Base-by-base conservation (phyloP, 495 filamentous ascomycete species). In the Hapsidospora chrysogenum region DNA sequence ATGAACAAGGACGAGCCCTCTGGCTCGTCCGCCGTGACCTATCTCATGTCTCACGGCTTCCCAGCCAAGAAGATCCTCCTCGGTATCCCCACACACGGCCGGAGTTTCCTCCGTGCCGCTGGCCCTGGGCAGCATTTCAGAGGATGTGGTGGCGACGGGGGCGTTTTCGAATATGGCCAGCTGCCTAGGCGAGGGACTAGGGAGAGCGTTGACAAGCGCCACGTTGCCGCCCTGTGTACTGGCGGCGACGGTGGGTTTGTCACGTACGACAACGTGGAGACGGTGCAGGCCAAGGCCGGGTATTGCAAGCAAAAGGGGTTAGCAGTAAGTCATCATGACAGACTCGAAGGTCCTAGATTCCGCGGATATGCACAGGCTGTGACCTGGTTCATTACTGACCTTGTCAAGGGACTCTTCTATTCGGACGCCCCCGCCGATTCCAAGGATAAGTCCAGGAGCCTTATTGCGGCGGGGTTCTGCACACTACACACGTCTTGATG, bases 391-490 rank as follows among this genome's bases (percentile, higher is more conserved):
- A n/a, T n/a, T n/a, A n/a, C n/a, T 23, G 6, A 35, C 9, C 25
- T 27, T 27, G 31, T n/a, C n/a, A 29, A 70, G 66, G 85, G 85
- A 0, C 55, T 94, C 23, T 93, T 92, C 51, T 94, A 86, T 54
- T 94, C 84, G 85, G 80, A 80, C 36, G 84, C 82, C n/a, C 78
- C 78, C 14, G 79, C 72, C 2, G 85, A 94, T 56, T 66, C 68
- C 3, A 67, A 66, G 41, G 72, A 56, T 33, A 58, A 66, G 29
- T 59, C 69, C 25, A 59, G 77, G 41, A 89, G 83, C 53, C 51
- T 93, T 46, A 69, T 92, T 31, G 70, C 78, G 29, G 70, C 78
- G 2, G 79, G 79, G 17, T 85, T 80, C 49, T 74, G 72, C 41
- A 72, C 76, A 7, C 51, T 85, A 34, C 80, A 85, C 45, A 62